A percentile compares a stretch with the other conserved stretches of the same genome.
Evolutionary conservation across 2,329 filamentous ascomycete genomes (phyloP).

Genomic region (Chrysoporthe deuterocubensis): DNA sequence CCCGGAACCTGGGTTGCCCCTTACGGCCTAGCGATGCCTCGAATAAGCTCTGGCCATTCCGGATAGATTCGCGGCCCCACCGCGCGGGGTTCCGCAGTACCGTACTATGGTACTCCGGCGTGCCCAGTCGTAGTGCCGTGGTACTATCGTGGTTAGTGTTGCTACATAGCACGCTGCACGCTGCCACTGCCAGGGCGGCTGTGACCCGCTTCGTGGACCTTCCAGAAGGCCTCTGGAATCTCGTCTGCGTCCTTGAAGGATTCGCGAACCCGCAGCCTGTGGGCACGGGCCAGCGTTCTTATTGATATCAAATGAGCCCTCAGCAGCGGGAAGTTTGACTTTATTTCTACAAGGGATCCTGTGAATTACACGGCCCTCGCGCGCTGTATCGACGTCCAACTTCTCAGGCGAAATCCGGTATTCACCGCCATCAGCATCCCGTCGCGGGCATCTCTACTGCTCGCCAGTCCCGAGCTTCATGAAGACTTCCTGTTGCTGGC

Average conservation of each 20-base stretch:
- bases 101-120: too few relatives aligned
- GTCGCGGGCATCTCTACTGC: neutral
- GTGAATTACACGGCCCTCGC: neutral
- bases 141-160: neutral
- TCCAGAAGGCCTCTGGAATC: conserved; percentile 1
- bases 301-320: neutral
- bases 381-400: neutral
- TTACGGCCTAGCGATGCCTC: conserved; percentile 21
- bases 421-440: neutral
- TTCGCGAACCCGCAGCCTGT: neutral
- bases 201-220: conserved; percentile 20
- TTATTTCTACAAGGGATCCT: neutral
- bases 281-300: neutral
- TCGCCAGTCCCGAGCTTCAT: neutral
- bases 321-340: neutral
- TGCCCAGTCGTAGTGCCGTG: neutral
- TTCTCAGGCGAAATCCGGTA: neutral
- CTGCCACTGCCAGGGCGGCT: conserved; percentile 19
- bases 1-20: conserved; percentile 20
- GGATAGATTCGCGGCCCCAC: conserved; percentile 8
- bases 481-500: neutral
- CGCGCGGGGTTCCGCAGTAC: neutral
- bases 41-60: conserved; percentile 11
- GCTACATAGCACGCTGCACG: neutral
- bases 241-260: neutral